Conservation (phyloP, 1,284 basidiomycete genomes). For the Irpex sp. region DNA sequence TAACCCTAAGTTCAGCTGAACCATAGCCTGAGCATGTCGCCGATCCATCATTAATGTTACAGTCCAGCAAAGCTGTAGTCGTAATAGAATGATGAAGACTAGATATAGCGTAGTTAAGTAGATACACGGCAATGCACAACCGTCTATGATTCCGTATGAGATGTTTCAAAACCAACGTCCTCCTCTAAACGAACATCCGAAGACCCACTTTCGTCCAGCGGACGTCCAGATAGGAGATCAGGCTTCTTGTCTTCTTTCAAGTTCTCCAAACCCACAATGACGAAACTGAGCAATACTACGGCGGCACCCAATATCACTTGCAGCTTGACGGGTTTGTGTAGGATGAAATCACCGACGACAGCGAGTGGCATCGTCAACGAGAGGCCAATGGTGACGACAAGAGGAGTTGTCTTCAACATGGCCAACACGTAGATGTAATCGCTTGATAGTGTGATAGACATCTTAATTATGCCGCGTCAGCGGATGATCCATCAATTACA, state of each 20-base stretch:
- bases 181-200: constrained; percentile 1
- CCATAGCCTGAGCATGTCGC: neutral
- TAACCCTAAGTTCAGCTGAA: neutral
- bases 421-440: constrained; percentile 89
- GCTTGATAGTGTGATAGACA: constrained; percentile 81
- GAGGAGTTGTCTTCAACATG: constrained; percentile 96
- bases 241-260: constrained; percentile 30
- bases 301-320: constrained; percentile 66
- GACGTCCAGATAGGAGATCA: constrained; percentile 19
- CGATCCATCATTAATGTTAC: no score
- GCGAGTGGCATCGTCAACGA: constrained; percentile 94
- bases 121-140: neutral
- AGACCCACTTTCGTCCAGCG: constrained; percentile 11
- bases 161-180: neutral
- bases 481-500: constrained; percentile 1
- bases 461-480: constrained; percentile 39
- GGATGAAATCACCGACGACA: constrained; percentile 74
- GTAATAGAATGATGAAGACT: constrained; percentile 53
- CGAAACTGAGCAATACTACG: constrained; percentile 65
- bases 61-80: neutral
- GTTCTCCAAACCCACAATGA: constrained; percentile 64
- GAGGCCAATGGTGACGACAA: constrained; percentile 91
- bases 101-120: constrained; percentile 65
- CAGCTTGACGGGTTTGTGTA: constrained; percentile 50
- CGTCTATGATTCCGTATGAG: neutral